Evolutionary conservation across 345 rosid genomes (phyloP), one percentile per base, ranked within the genome.

Genomic region (Salix koriyanagi): DNA sequence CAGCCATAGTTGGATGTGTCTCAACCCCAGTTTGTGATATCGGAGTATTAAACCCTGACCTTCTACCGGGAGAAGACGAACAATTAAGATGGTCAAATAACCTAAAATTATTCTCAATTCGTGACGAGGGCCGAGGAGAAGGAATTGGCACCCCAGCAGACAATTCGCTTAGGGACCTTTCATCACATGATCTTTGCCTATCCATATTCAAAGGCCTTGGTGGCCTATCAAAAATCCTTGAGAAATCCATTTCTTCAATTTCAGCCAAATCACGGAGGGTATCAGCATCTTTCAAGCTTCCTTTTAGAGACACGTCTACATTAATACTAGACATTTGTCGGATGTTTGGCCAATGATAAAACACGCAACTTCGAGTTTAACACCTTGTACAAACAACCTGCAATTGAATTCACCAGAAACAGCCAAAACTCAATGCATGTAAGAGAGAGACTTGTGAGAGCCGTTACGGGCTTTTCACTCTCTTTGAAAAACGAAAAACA

Each of bases 171-270:
- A 90, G 80, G 16, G 89, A 87, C 82, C 89, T 80, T 75, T 90
- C 97, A 21, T 91, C 98, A 36, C 78, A 89, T 13, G 98, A 96
- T 71, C 88, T 83, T 76, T 89, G 89, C 81, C 98, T 88, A 10
- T 96, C 97, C 21, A 93, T 83, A 76, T 84, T 91, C 86, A 95
- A 72, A 30, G 85, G 79, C 85, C 91, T 90, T 64, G 98, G 93
- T 54, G 98, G 93, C 87, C 78, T 90, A 73, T 90, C 98, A 37
- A 81, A 70, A 72, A 91, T 73, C 90, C 85, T 91, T 0, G 92
- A 87, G 85, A 90, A 83, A 87, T 88, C 92, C 41, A 85, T 26
- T 75, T 89, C 96, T n/a, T 87, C 90, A 21, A 77, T 26, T 78
- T 86, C 93, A 25, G 81, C 83, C 54, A 76, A 44, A 14, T 77